Conservation (phyloP, 2,329 filamentous ascomycete species). For the Ampelomyces quisqualis region DNA sequence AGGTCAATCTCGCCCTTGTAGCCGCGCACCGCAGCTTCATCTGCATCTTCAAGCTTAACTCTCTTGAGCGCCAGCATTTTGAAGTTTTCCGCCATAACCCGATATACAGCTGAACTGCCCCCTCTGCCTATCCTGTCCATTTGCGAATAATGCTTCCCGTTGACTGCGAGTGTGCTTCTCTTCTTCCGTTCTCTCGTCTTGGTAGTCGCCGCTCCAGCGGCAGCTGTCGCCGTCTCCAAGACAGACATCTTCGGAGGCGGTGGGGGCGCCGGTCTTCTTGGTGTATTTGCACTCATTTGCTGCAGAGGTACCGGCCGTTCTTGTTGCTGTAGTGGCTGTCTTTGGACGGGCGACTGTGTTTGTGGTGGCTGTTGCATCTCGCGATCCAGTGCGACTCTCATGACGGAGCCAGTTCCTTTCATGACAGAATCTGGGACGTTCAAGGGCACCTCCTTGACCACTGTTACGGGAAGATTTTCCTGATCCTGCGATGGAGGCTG, state of each 20-base stretch:
- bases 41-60: slow-evolving; percentile 85
- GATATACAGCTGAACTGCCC: slow-evolving; percentile 91
- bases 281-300: slow-evolving; percentile 66
- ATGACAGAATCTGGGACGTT: slow-evolving; percentile 33
- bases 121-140: slow-evolving; percentile 89
- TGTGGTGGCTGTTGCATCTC: slow-evolving; percentile 23
- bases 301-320: slow-evolving; percentile 54
- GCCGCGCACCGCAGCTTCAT: slow-evolving; percentile 77
- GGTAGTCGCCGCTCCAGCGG: slow-evolving; percentile 75
- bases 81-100: slow-evolving; percentile 95
- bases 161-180: slow-evolving; percentile 80
- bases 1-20: slow-evolving; percentile 97
- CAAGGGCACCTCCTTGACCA: slow-evolving; percentile 28
- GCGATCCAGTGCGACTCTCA: slow-evolving; percentile 36
- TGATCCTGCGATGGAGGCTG: slow-evolving; percentile 64
- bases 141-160: slow-evolving; percentile 86
- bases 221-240: slow-evolving; percentile 83
- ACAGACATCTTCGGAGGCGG: slow-evolving; percentile 94
- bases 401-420: slow-evolving; percentile 38
- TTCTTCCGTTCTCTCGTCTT: slow-evolving; percentile 71
- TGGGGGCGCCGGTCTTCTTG: slow-evolving; percentile 72
- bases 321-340: slow-evolving; percentile 42
- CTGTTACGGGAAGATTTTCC: slow-evolving; percentile 68
- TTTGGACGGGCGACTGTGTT: slow-evolving; percentile 33
- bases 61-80: slow-evolving; percentile 93